Base-by-base conservation (phyloP, 2,329 filamentous ascomycete genomes). In the Fusarium caatingaense region DNA sequence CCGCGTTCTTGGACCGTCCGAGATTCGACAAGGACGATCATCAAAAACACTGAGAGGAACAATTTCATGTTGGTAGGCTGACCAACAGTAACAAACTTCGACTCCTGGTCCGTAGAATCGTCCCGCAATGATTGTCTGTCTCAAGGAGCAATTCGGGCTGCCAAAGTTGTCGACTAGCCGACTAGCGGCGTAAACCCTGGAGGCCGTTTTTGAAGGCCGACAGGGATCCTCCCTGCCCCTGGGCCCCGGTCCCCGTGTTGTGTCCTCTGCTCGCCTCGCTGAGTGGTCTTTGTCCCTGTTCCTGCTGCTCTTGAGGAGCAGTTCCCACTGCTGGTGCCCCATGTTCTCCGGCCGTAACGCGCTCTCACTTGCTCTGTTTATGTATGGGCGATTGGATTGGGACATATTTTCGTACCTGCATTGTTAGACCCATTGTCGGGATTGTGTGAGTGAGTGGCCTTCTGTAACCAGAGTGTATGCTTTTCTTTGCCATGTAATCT, bases 331-430 rank as follows among this genome's bases (percentile, higher is more conserved):
- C 46, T 54, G 27, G 44, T 56, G 60, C 55, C 55, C 60, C 63
- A 70, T 62, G 66, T 45, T 60, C 51, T 55, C 58, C 48, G 54
- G 37, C 42, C 48, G 46, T 44, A 58, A 54, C 54, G 65, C 59
- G 44, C 48, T 46, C 32, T 60, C 32, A 58, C 53, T 64, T 60
- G 63, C 20, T 55, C 32, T 60, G 46, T 54, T 37, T 37, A 37
- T 37, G 49, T 65, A n/a, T 41, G 58, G 21, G 42, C 32, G 54
- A 51, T 54, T 60, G 46, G 18, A 37, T 37, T 59, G 51, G 55
- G 56, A 4, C 3, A 50, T 53, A 44, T 56, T 66, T 68, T 47
- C 21, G 68, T 71, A 72, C 69, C 69, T 71, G 69, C 68, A 71
- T 69, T 37, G 23, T 20, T 59, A 42, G 60, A 55, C 50, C 57